Percentiles rank a stretch among this genome's conserved stretches.
These are phyloP conservation scores for Physcia stellaris DNA, from an alignment of 495 filamentous ascomycete species.

Conservation along the genomic window DNA sequence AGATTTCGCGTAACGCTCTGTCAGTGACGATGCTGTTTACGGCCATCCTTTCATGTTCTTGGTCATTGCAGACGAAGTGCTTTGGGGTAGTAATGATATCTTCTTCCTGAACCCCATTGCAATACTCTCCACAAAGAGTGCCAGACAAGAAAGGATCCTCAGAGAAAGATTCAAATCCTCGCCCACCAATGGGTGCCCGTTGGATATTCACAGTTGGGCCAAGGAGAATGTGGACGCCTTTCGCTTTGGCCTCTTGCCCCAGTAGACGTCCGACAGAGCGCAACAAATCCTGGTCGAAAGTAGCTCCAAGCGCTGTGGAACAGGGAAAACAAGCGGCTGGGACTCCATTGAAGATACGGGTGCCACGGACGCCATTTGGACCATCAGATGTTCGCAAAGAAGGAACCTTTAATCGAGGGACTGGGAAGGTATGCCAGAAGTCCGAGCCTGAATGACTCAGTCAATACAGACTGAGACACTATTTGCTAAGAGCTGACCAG, in stretches of 20 bases:
- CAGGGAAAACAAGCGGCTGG: conserved; percentile 58
- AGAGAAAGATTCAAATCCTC: conserved; percentile 69
- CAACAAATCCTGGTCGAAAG: conserved; percentile 53
- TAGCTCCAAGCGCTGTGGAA: conserved; percentile 54
- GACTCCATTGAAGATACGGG: conserved; percentile 58
- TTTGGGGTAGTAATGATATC: too few species aligned
- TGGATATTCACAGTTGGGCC: conserved; percentile 73
- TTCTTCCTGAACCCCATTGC: conserved; percentile 59
- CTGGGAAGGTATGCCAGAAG: too few species aligned
- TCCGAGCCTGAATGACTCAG: too few species aligned
- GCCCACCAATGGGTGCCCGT: conserved; percentile 59
- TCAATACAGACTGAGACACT: too few species aligned
- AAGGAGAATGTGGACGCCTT: conserved; percentile 56
- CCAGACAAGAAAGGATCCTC: conserved; percentile 67
- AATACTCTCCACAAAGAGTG: conserved; percentile 47
- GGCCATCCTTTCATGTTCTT: too few species aligned
- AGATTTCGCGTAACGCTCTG: too few species aligned
- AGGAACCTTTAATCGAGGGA: conserved; percentile 56
- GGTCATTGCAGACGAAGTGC: too few species aligned
- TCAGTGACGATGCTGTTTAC: too few species aligned
- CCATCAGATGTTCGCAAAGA: conserved; percentile 57
- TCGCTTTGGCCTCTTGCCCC: conserved; percentile 54
- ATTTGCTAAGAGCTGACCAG: too few species aligned
- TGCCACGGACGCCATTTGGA: conserved; percentile 62
- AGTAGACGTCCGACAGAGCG: conserved; percentile 45